These are phyloP conservation scores for Tirmania nivea DNA, from an alignment of 495 filamentous ascomycete genomes.

Conservation along the genomic window DNA sequence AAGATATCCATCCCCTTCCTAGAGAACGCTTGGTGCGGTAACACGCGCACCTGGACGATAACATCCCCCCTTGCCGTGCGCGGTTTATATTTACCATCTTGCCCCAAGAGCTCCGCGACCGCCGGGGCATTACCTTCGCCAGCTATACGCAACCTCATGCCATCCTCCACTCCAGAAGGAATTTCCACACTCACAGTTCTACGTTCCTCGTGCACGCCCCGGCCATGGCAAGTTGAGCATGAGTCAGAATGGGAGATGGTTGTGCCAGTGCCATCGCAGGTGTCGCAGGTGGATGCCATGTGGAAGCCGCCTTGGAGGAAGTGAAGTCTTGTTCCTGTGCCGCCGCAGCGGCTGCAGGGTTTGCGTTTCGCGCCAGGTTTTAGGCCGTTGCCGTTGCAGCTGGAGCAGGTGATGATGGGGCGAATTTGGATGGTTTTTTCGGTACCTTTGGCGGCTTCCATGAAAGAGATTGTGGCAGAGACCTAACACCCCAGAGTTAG, in stretches of 20 bases:
- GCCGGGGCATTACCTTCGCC: conserved; percentile 66
- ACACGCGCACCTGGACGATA: conserved; percentile 65
- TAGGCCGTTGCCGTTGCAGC: conserved; percentile 62
- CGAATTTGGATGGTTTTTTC: conserved; percentile 56
- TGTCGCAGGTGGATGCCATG: conserved; percentile 68
- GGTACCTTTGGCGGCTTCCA: conserved; percentile 83
- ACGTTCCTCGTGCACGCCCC: conserved; percentile 54
- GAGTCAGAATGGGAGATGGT: conserved; percentile 52
- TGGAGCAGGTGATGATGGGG: conserved; percentile 55
- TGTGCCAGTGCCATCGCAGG: conserved; percentile 56
- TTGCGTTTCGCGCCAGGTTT: conserved; percentile 54
- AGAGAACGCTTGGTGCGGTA: conserved; percentile 65
- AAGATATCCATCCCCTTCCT: conserved; percentile 71
- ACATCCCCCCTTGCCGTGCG: conserved; percentile 57
- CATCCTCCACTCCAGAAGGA: conserved; percentile 83
- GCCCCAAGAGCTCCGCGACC: conserved; percentile 14
- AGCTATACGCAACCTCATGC: conserved; percentile 63
- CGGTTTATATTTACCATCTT: conserved; percentile 34
- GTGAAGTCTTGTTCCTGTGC: conserved; percentile 69
- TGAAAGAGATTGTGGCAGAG: conserved; percentile 75
- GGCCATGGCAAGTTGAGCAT: conserved; percentile 55
- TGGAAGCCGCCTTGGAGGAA: conserved; percentile 85
- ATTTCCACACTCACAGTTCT: conserved; percentile 74
- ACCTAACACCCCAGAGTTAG: conserved; percentile 20
- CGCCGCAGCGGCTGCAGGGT: conserved; percentile 59